Conservation (phyloP, 164 flowering plant genomes). For the Aristolochia californica region DNA sequence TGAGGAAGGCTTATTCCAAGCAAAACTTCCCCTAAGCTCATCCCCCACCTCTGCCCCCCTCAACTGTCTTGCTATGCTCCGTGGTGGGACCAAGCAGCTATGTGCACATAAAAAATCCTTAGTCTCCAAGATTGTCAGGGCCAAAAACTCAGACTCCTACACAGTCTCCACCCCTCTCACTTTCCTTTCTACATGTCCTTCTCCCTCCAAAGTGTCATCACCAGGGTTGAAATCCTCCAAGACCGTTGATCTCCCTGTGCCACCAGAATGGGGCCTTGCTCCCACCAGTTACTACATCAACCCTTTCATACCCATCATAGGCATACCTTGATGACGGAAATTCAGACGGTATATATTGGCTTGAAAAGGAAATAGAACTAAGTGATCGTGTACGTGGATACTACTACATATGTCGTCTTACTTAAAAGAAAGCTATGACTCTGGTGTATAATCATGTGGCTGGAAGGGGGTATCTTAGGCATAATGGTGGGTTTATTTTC, state of each 20-base stretch:
- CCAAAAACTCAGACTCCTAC: conserved; percentile 15
- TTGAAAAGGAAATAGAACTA: not conserved
- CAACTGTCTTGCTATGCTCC: conserved; percentile 49
- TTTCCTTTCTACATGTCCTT: conserved; percentile 24
- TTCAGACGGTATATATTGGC: not conserved
- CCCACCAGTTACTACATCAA: conserved; percentile 55
- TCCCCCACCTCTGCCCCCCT: conserved; percentile 1
- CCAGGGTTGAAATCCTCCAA: conserved; percentile 31
- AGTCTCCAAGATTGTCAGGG: conserved; percentile 26
- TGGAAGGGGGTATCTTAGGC: too few species aligned
- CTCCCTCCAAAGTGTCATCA: conserved; percentile 5
- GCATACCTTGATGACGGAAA: conserved; percentile 37
- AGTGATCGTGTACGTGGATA: not conserved
- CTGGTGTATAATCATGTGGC: too few species aligned
- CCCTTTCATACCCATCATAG: conserved; percentile 60
- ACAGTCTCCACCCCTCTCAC: conserved; percentile 35
- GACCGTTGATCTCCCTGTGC: conserved; percentile 55
- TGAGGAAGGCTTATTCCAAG: conserved; percentile 33
- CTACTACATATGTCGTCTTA: too few species aligned
- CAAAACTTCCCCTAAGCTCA: conserved; percentile 24
- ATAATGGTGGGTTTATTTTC: too few species aligned
- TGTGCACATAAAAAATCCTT: conserved; percentile 25
- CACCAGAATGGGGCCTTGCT: conserved; percentile 68
- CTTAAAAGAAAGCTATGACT: too few species aligned
- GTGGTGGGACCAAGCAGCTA: conserved; percentile 47